Conservation (phyloP, 768 basidiomycete genomes). For the Clitopilus hobsonii region DNA sequence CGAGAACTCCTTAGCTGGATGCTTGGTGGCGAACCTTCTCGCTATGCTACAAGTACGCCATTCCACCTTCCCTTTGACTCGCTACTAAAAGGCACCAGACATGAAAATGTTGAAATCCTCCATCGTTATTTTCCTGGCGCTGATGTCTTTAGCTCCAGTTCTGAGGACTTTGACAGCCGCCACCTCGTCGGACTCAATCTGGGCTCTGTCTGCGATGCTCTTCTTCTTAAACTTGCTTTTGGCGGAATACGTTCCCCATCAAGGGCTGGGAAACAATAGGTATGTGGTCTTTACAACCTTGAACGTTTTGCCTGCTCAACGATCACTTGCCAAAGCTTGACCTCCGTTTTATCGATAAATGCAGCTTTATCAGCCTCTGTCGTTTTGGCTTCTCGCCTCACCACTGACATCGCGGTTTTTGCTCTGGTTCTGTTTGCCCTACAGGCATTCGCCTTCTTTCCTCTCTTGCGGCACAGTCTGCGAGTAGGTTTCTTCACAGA, state of each 20-base stretch:
- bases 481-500: conserved; percentile 41
- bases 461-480: conserved; percentile 67
- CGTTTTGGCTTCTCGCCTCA: conserved; percentile 86
- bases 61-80: background rate
- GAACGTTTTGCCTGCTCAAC: conserved; percentile 10
- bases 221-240: conserved; percentile 80
- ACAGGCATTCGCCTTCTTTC: conserved; percentile 80
- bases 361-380: conserved; percentile 91
- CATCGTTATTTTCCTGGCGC: conserved; percentile 80
- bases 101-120: conserved; percentile 75
- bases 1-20: conserved; percentile 54
- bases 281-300: conserved; percentile 20
- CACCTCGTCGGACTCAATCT: conserved; percentile 95
- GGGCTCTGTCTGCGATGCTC: conserved; percentile 86
- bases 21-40: conserved; percentile 1
- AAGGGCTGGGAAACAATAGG: conserved; percentile 52
- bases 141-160: conserved; percentile 89
- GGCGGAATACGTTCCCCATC: conserved; percentile 70
- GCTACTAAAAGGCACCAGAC: conserved; percentile 31
- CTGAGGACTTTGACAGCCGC: conserved; percentile 89
- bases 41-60: background rate
- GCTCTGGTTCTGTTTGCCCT: conserved; percentile 83
- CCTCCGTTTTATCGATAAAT: conserved; percentile 83
- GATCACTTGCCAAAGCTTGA: conserved; percentile 60
- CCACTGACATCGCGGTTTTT: conserved; percentile 82